These are phyloP conservation scores for Syzygium jambos DNA, from an alignment of 345 rosid species.

Conservation along the genomic window DNA sequence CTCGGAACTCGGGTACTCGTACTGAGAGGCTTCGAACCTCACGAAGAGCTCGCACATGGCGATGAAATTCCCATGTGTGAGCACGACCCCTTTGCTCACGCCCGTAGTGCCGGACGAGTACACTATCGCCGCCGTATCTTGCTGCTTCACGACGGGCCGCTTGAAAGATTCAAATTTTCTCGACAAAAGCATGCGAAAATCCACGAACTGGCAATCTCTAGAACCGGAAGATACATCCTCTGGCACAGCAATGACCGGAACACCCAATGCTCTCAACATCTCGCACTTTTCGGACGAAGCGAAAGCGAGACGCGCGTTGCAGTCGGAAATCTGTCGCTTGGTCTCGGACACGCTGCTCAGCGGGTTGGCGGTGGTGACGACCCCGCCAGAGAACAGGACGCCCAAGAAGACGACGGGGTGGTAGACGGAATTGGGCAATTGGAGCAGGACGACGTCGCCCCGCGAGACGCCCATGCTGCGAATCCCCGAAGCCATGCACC, in stretches of 20 bases:
- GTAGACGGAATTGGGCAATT: conserved; percentile 63
- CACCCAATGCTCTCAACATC: conserved; percentile 23
- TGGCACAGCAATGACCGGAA: conserved; percentile 37
- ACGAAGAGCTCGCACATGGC: conserved; percentile 68
- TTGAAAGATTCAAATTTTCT: conserved; percentile 9
- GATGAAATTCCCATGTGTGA: conserved; percentile 66
- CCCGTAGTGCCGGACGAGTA: conserved; percentile 89
- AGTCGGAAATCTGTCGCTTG: conserved; percentile 30
- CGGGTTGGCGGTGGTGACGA: conserved; percentile 66
- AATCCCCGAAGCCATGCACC: conserved; percentile 49
- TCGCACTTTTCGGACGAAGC: conserved; percentile 21
- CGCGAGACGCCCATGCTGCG: conserved; percentile 35
- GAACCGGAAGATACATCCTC: neutral
- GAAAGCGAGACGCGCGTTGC: conserved; percentile 39
- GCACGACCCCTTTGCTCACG: conserved; percentile 62
- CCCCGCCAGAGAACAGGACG: conserved; percentile 47
- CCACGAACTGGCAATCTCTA: conserved; percentile 6
- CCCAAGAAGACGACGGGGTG: conserved; percentile 56
- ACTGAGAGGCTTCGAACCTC: conserved; percentile 69
- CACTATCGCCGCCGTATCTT: conserved; percentile 70
- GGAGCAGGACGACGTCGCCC: conserved; percentile 63
- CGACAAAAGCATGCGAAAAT: conserved; percentile 28
- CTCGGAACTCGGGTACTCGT: conserved; percentile 28
- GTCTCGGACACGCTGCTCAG: conserved; percentile 39
- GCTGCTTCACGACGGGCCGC: conserved; percentile 48